Conservation (phyloP, 805 yeast species). For the Saccharomycopsis oosterbeekiorum region DNA sequence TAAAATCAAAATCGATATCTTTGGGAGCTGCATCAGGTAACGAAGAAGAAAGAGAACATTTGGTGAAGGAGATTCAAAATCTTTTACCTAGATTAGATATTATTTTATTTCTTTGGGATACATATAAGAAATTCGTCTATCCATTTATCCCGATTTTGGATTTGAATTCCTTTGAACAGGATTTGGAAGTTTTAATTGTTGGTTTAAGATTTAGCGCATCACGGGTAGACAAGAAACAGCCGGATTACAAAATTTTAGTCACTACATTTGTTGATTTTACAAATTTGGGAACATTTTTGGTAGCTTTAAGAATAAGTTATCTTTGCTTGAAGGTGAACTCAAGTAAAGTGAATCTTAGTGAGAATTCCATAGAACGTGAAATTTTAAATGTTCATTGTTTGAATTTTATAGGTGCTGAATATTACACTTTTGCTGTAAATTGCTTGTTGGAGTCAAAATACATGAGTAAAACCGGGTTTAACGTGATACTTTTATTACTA, state of each 20-base stretch:
- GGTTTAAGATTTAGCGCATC: constrained; percentile 6
- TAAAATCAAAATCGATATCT: not conserved
- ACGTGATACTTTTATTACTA: not conserved
- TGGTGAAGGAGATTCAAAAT: constrained; percentile 3
- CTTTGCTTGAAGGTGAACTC: constrained; percentile 11
- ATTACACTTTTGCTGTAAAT: constrained; percentile 7
- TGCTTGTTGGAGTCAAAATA: constrained; percentile 4
- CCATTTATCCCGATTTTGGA: constrained; percentile 15
- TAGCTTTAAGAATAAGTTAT: constrained; percentile 12
- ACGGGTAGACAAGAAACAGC: not conserved
- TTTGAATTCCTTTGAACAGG: constrained; percentile 7
- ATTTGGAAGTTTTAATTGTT: constrained; percentile 13
- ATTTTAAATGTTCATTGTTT: constrained; percentile 4
- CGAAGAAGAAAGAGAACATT: not conserved
- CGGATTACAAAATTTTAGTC: constrained; percentile 2
- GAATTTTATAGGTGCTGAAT: constrained; percentile 5
- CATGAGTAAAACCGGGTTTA: not conserved
- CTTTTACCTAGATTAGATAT: constrained; percentile 3
- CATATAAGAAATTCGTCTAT: constrained; percentile 10
- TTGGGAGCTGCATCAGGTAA: not conserved
- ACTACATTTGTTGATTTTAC: constrained; percentile 8
- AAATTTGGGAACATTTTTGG: constrained; percentile 7
- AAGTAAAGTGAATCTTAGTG: not conserved
- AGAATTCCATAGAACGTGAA: constrained; percentile 4
- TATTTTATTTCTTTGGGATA: constrained; percentile 8